These are phyloP conservation scores for Leccinum pachyderme DNA, from an alignment of 1,284 basidiomycete species.

Conservation along the genomic window DNA sequence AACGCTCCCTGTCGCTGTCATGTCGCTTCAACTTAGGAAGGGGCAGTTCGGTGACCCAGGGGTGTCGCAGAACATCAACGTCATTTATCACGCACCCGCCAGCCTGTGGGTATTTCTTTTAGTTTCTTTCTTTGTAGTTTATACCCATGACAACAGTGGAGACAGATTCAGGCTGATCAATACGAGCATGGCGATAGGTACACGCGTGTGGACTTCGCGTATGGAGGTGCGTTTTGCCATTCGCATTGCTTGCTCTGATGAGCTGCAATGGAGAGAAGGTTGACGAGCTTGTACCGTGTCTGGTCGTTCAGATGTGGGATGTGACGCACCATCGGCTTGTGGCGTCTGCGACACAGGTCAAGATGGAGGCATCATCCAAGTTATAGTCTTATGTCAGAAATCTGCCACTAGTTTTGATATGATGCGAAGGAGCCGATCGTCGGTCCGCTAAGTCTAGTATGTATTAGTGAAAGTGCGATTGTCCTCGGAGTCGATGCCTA, in stretches of 20 bases:
- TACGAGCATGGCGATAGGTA: constrained; percentile 44
- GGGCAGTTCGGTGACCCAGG: constrained; percentile 22
- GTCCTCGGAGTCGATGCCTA: background rate
- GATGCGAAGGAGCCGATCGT: background rate
- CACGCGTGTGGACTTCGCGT: constrained; percentile 41
- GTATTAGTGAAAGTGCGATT: background rate
- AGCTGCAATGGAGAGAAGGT: no score
- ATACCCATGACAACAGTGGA: constrained; percentile 35
- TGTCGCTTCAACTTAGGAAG: constrained; percentile 17
- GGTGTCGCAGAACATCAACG: constrained; percentile 47
- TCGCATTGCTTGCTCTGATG: no score
- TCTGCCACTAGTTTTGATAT: background rate
- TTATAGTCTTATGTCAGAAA: constrained; percentile 22
- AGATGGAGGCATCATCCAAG: constrained; percentile 48
- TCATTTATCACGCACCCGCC: constrained; percentile 55
- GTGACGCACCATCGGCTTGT: constrained; percentile 48
- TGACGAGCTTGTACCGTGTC: background rate
- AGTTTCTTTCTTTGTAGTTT: background rate
- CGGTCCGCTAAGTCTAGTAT: background rate
- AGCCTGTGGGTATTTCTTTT: constrained; percentile 36
- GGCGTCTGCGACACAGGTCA: constrained; percentile 51
- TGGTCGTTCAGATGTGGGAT: constrained; percentile 50
- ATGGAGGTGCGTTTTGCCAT: constrained; percentile 40
- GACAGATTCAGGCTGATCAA: constrained; percentile 48
- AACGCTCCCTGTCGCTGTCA: constrained; percentile 39